These are phyloP conservation scores for Phytophthora kernoviae DNA, from an alignment of 352 stramenopile species.

Conservation along the genomic window DNA sequence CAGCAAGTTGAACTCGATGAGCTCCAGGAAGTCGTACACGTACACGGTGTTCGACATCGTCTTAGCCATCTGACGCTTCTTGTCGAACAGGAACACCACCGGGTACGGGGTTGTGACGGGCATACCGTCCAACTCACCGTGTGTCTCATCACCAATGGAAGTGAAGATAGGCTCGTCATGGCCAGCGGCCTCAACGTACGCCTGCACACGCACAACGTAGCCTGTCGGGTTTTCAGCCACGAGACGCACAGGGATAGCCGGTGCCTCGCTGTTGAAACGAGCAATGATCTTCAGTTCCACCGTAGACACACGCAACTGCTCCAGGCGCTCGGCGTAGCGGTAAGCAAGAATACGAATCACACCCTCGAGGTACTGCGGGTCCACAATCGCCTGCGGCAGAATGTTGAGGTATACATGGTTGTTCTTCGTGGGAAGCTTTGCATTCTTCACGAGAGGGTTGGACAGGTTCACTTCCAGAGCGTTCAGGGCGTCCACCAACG, in stretches of 20 bases:
- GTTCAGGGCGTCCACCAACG: conserved; percentile 98
- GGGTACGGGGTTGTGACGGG: conserved; percentile 97
- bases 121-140: conserved; percentile 95
- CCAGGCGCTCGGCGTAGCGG: conserved; percentile 90
- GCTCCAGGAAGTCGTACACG: conserved; percentile 99
- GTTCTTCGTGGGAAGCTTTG: conserved; percentile 86
- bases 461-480: conserved; percentile 96
- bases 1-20: conserved; percentile 97
- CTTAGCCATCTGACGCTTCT: conserved; percentile 91
- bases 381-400: conserved; percentile 92
- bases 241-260: conserved; percentile 96
- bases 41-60: conserved; percentile 98
- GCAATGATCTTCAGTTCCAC: conserved; percentile 98
- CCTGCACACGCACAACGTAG: conserved; percentile 99
- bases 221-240: conserved; percentile 98
- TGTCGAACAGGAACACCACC: conserved; percentile 95
- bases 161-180: conserved; percentile 88
- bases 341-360: conserved; percentile 93
- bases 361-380: conserved; percentile 96
- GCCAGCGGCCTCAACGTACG: conserved; percentile 97
- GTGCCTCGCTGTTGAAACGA: conserved; percentile 90
- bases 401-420: conserved; percentile 99
- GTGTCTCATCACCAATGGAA: conserved; percentile 87
- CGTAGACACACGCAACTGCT: conserved; percentile 93
- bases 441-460: conserved; percentile 89